These are phyloP conservation scores for Plasmodium sp. DNA, from an alignment of 169 alveolate genomes.

Conservation along the genomic window DNA sequence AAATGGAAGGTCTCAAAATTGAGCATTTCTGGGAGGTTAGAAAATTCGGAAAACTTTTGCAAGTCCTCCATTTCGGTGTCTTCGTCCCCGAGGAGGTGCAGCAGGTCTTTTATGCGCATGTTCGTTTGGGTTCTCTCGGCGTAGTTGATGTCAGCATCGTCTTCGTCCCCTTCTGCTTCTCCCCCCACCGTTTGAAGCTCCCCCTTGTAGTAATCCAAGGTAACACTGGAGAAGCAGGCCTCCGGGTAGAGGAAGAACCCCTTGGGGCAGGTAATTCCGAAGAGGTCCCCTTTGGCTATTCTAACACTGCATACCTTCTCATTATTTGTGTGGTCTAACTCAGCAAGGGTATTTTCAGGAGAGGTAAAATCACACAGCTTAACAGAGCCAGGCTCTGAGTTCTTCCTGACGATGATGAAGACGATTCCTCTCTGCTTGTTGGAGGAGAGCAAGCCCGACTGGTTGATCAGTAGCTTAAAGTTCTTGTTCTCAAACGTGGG, in stretches of 20 bases:
- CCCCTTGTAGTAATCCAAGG: conserved; percentile 31
- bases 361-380: conserved; percentile 63
- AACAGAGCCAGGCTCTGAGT: not conserved
- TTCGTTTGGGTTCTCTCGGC: not conserved
- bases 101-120: conserved; percentile 1
- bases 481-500: not conserved
- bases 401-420: conserved; percentile 14
- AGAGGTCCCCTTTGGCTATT: conserved; percentile 42
- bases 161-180: not conserved
- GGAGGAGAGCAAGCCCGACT: not conserved
- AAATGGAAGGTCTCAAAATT: conserved; percentile 42
- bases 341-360: conserved; percentile 2
- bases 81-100: conserved; percentile 4
- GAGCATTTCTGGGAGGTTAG: conserved; percentile 44
- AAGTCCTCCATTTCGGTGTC: not conserved
- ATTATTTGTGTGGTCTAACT: not conserved
- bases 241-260: conserved; percentile 47
- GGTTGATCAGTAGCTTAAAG: conserved; percentile 18
- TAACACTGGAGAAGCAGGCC: conserved; percentile 33
- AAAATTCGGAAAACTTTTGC: not conserved
- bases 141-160: conserved; percentile 25
- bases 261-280: conserved; percentile 59
- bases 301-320: conserved; percentile 24
- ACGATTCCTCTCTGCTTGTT: conserved; percentile 29
- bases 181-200: not conserved